Evolutionary conservation across 768 basidiomycete species (phyloP), one percentile per base, ranked within the genome.

Genomic region (Russula foetens): DNA sequence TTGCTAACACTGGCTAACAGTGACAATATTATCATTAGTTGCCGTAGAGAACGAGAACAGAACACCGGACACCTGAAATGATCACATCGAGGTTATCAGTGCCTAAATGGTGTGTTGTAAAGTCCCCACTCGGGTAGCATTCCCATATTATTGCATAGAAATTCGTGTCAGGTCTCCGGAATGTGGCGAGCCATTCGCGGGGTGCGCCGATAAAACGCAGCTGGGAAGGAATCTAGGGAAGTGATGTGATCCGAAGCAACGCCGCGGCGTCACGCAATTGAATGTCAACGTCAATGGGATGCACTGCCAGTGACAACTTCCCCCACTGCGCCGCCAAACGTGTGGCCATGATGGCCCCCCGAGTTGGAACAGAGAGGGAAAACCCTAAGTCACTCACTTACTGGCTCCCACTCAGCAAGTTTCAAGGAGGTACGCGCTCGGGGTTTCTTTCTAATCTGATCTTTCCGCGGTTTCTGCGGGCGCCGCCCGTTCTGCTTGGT

Each of bases 391-490:
- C 57, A 35, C 49, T 51, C 39, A 58, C 48, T 9, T 12, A 33
- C 49, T 58, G 29, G 24, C 28, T 29, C 33, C 14, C 33, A n/a
- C 24, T 29, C 49, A 51, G 39, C 55, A 62, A 31, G 55, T 56
- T 62, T 58, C 60, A 58, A 51, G 41, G 48, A 51, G 60, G 60
- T 58, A 62, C 60, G 60, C 55, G 60, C 56, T 46, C 55, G 60
- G 55, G 53, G 38, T 58, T 62, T 62, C 60, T 58, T 65, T 58
- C 61, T 59, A 52, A 63, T 63, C 57, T 48, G 59, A 63, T 63
- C 57, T 48, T 63, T 63, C 57, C 62, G 62, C 60, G 56, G 56
- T 56, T 55, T 59, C 64, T 58, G 64, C 56, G 64, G 55, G 57
- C 64, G 63, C 59, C 59, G 53, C 59, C 43, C 59, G 45, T 33